phyloP scores from a whole-genome alignment of 2,329 filamentous ascomycete species.

The Colletotrichum endophyticum region DNA sequence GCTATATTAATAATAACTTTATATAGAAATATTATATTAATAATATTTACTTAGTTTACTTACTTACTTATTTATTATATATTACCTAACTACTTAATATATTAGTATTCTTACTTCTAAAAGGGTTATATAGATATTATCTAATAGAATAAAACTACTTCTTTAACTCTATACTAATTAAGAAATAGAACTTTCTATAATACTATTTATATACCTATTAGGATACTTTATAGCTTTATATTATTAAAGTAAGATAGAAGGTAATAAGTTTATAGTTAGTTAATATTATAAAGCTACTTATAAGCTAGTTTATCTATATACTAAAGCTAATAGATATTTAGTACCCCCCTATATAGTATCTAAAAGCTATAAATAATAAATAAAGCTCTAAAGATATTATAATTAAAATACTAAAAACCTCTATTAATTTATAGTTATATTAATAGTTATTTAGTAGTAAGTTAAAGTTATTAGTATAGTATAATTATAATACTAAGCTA shows the following conservation, averaged over 20 bases:
- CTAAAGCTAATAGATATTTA: too few species aligned
- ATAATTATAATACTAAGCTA: too few species aligned
- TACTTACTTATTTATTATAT: too few species aligned
- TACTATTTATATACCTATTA: not conserved
- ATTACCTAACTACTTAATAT: too few species aligned
- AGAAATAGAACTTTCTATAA: not conserved
- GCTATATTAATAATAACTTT: not conserved
- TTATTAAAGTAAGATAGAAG: not conserved
- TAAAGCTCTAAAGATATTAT: fast-evolving
- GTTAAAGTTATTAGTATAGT: too few species aligned
- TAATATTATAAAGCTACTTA: not conserved
- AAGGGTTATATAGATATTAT: not conserved
- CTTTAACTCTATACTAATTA: not conserved
- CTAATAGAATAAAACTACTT: not conserved
- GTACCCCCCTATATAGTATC: too few species aligned
- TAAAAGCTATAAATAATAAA: too few species aligned
- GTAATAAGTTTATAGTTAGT: not conserved
- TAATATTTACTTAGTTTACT: not conserved
- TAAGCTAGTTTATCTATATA: not conserved
- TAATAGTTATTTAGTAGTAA: too few species aligned
- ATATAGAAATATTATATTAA: not conserved
- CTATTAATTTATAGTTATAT: too few species aligned
- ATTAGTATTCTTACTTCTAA: too few species aligned
- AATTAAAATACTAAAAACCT: too few species aligned
- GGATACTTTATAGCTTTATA: not conserved